These are phyloP conservation scores for Mycena metata DNA, from an alignment of 768 basidiomycete genomes.

Conservation along the genomic window DNA sequence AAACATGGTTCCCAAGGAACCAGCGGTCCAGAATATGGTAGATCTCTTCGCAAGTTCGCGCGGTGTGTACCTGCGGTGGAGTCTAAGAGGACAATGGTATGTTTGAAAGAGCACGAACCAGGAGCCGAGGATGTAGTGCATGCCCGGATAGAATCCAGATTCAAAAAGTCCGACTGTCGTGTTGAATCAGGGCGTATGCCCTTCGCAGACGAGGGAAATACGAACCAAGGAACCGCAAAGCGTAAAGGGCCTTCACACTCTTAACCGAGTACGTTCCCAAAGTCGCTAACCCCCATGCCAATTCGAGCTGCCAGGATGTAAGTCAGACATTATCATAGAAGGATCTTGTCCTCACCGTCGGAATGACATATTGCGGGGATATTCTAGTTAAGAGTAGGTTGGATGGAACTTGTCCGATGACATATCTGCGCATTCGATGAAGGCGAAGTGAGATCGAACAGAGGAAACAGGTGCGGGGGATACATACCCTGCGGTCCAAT, in stretches of 20 bases:
- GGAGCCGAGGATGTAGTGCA: slow-evolving; percentile 39
- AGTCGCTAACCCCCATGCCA: slow-evolving; percentile 38
- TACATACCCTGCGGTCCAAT: slow-evolving; percentile 36
- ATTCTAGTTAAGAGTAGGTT: slow-evolving; percentile 38
- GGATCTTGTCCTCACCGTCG: slow-evolving; percentile 16
- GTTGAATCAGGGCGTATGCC: not conserved
- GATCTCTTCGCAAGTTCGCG: slow-evolving; percentile 38
- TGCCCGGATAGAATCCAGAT: slow-evolving; percentile 38
- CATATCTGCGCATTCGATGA: slow-evolving; percentile 23
- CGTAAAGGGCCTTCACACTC: slow-evolving; percentile 30
- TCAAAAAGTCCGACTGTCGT: slow-evolving; percentile 32
- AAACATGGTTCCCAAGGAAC: slow-evolving; percentile 38
- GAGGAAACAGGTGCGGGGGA: too few relatives aligned
- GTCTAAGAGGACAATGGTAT: not conserved
- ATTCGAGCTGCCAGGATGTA: slow-evolving; percentile 29
- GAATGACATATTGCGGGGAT: slow-evolving; percentile 38
- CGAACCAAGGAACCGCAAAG: slow-evolving; percentile 34
- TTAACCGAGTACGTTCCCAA: slow-evolving; percentile 38
- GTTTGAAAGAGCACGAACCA: slow-evolving; percentile 21
- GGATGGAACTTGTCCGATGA: slow-evolving; percentile 39
- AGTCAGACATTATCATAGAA: not conserved
- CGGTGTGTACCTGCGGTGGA: slow-evolving; percentile 33
- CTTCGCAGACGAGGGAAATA: not conserved
- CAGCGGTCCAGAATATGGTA: slow-evolving; percentile 38
- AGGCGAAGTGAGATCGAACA: not conserved